Percentiles rank a stretch among this genome's conserved stretches.
Conservation (phyloP, 164 flowering plant species). For the Kingdonia uniflora region DNA sequence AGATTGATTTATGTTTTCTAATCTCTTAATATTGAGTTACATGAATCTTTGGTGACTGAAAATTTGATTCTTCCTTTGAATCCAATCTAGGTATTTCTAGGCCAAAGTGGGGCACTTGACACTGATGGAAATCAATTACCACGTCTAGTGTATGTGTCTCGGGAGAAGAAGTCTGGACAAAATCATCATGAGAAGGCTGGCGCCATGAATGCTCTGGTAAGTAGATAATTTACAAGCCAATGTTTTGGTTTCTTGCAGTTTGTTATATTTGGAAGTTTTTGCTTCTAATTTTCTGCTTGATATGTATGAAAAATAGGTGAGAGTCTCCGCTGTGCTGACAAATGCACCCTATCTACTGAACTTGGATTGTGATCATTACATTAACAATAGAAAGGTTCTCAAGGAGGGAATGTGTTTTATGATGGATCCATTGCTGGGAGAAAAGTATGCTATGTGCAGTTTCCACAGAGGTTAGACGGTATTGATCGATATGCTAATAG, state of each 20-base stretch:
- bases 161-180: conserved; percentile 68
- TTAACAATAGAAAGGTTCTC: conserved; percentile 63
- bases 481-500: conserved; percentile 61
- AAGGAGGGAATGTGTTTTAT: conserved; percentile 70
- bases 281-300: conserved; percentile 2
- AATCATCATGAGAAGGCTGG: conserved; percentile 76
- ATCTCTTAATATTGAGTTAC: not conserved
- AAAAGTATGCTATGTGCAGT: conserved; percentile 60
- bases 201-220: conserved; percentile 74
- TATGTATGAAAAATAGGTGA: conserved; percentile 28
- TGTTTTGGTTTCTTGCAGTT: not conserved
- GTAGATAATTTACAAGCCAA: not conserved
- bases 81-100: conserved; percentile 46
- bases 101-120: conserved; percentile 56
- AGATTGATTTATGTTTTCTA: not conserved
- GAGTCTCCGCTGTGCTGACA: conserved; percentile 65
- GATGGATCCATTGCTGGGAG: conserved; percentile 56
- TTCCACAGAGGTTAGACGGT: conserved; percentile 63
- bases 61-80: not conserved
- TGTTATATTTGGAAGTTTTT: no score
- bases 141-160: conserved; percentile 57
- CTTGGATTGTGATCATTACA: conserved; percentile 74
- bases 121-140: conserved; percentile 61
- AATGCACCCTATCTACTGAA: conserved; percentile 59
- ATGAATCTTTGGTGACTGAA: not conserved